Base-by-base conservation (phyloP, 345 rosid species). In the Rhodamnia rubescens region DNA sequence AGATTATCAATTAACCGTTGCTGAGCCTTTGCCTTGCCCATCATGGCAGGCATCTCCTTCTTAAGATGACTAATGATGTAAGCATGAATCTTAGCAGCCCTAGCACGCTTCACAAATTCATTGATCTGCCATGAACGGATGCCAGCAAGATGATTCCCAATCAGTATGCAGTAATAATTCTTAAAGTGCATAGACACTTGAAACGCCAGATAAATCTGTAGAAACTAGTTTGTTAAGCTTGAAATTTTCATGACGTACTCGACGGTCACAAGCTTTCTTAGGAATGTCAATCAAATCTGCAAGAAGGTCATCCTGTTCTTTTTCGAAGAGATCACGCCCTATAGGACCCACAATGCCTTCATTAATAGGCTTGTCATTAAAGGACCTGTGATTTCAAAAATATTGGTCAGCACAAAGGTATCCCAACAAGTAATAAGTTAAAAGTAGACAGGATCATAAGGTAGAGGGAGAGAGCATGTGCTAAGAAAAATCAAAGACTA, bases 21-120 rank as follows among this genome's bases (percentile, higher is more conserved):
- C 82, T 96, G 98, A 85, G 97, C 91, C 91, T 93, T 97, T 51
- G 98, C 90, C 91, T 96, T 97, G n/a, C 99, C 99, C 94, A 97
- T 93, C 96, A 96, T 90, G 57, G 95, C 87, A 53, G 99, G 99
- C 99, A 97, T 97, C 90, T 93, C 98, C 90, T 94, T 97, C 90
- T 93, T 96, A 18, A 97, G 99, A 58, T 97, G 99, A 75, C 98
- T 93, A 53, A 97, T 93, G 84, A 96, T 96, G 87, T 93, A 92
- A 29, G 99, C 98, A 90, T 97, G 98, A 47, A 97, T 96, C 93
- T 96, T 95, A 6, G 94, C 98, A 56, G 99, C 96, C 91, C 99
- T 88, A 40, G 98, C 98, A 83, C 99, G 94, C 88, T 96, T 97
- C 78, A 96, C 99, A 87, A 97, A 96, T 88, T 97, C 99, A 42